Conservation (phyloP, 2,329 filamentous ascomycete genomes). For the Ophiostoma australiae region DNA sequence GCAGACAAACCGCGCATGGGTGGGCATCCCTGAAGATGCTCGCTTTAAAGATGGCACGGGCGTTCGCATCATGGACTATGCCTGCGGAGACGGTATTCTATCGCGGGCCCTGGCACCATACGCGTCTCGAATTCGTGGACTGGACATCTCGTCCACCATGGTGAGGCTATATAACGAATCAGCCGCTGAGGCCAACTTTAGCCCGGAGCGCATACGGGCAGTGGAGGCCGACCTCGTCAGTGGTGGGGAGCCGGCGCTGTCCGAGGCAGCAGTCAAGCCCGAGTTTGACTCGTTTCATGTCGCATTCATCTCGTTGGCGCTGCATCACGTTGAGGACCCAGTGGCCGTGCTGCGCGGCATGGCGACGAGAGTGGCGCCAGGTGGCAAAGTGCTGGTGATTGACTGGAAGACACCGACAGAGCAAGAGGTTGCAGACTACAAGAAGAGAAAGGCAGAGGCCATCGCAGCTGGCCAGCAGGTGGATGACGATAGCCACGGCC, state of each 20-base stretch:
- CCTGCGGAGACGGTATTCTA: slow-evolving; percentile 27
- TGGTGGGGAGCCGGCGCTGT: neutral
- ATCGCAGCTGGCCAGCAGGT: neutral
- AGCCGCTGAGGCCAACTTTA: slow-evolving; percentile 17
- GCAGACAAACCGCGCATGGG: slow-evolving; percentile 20
- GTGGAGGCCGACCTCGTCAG: slow-evolving; percentile 27
- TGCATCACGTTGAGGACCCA: slow-evolving; percentile 29
- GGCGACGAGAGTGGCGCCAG: slow-evolving; percentile 24
- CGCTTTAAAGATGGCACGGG: slow-evolving; percentile 10
- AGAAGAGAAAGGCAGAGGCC: neutral
- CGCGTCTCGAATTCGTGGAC: slow-evolving; percentile 26
- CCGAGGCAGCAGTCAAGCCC: neutral
- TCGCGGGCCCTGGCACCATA: slow-evolving; percentile 22
- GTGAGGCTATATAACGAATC: slow-evolving; percentile 29
- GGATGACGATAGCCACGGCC: neutral
- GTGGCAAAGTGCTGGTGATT: slow-evolving; percentile 28
- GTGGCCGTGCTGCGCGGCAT: slow-evolving; percentile 23
- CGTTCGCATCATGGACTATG: slow-evolving; percentile 27
- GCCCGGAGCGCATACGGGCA: slow-evolving; percentile 27
- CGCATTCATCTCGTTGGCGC: slow-evolving; percentile 27
- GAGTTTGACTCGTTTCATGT: slow-evolving; percentile 27
- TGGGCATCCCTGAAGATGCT: slow-evolving; percentile 22
- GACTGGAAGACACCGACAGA: slow-evolving; percentile 23
- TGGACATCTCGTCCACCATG: slow-evolving; percentile 31
- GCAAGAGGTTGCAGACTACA: neutral